Evolutionary conservation across 805 yeast species (phyloP).

Genomic region (Helenozyma rhizophorensis): DNA sequence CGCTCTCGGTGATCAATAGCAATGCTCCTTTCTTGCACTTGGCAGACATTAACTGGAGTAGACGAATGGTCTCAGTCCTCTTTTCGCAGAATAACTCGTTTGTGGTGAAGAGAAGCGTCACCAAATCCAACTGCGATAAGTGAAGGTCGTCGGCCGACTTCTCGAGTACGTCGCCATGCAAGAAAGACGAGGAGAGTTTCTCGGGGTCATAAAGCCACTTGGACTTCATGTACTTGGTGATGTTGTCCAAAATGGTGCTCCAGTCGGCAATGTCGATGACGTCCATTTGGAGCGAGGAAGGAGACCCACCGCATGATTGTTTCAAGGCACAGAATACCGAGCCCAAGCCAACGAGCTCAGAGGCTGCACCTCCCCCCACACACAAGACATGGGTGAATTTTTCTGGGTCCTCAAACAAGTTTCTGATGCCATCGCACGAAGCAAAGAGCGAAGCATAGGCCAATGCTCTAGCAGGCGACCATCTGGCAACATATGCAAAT

Average conservation of each 20-base stretch:
- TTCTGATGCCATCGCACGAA: conserved; percentile 39
- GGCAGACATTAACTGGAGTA: conserved; percentile 33
- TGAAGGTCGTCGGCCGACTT: conserved; percentile 12
- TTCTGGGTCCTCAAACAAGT: conserved; percentile 29
- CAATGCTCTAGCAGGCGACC: conserved; percentile 82
- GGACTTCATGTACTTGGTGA: conserved; percentile 40
- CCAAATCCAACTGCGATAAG: conserved; percentile 35
- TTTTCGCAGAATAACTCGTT: conserved; percentile 78
- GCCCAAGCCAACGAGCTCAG: conserved; percentile 65
- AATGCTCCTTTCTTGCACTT: conserved; percentile 54
- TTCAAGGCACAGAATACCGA: conserved; percentile 49
- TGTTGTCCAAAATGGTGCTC: conserved; percentile 47
- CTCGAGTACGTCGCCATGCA: conserved; percentile 28
- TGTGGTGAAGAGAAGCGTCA: conserved; percentile 79
- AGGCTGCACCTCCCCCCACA: conserved; percentile 90
- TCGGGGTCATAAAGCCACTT: conserved; percentile 49
- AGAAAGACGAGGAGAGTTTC: conserved; percentile 25
- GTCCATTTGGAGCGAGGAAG: conserved; percentile 40
- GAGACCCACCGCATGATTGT: conserved; percentile 27
- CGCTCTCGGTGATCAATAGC: conserved; percentile 75
- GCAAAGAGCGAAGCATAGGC: conserved; percentile 68
- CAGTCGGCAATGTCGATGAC: conserved; percentile 80
- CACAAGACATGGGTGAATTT: conserved; percentile 44
- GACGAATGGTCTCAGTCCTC: conserved; percentile 51
- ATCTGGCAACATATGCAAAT: conserved; percentile 73